Conservation (phyloP, 257 asterid species). For the Parsonsia alboflavescens region DNA sequence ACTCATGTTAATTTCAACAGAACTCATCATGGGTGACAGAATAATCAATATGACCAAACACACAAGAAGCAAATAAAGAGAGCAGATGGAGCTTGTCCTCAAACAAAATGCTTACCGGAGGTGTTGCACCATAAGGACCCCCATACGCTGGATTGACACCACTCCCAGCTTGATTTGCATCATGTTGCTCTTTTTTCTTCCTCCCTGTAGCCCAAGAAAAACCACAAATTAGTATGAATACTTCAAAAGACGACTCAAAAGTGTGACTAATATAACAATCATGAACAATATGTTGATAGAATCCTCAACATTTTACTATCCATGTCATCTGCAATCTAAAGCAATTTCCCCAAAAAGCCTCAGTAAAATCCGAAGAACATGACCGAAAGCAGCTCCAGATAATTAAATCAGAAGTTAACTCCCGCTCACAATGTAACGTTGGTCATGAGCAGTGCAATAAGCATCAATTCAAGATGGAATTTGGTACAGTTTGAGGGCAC, state of each 20-base stretch:
- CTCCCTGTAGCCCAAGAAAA: constrained; percentile 46
- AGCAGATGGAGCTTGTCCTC: constrained; percentile 12
- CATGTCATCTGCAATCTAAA: background rate
- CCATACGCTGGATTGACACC: constrained; percentile 60
- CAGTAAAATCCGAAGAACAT: background rate
- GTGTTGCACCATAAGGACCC: constrained; percentile 77
- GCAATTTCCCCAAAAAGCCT: background rate
- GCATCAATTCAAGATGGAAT: background rate
- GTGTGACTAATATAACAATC: background rate
- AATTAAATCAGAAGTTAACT: too few relatives aligned
- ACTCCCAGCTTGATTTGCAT: constrained; percentile 62
- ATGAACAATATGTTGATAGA: background rate
- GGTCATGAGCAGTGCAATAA: background rate
- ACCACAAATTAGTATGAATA: constrained; percentile 3
- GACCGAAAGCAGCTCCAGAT: background rate
- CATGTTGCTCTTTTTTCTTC: constrained; percentile 88
- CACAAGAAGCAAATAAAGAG: background rate
- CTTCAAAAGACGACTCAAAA: background rate
- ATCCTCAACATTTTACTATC: background rate
- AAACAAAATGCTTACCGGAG: constrained; percentile 63
- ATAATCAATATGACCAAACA: background rate
- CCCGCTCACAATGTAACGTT: too few relatives aligned
- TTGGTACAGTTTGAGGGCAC: background rate
- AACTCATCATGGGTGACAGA: background rate
- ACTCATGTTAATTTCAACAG: background rate